These are phyloP conservation scores for Hygrophoropsis aurantiaca DNA, from an alignment of 768 basidiomycete genomes.

Conservation along the genomic window DNA sequence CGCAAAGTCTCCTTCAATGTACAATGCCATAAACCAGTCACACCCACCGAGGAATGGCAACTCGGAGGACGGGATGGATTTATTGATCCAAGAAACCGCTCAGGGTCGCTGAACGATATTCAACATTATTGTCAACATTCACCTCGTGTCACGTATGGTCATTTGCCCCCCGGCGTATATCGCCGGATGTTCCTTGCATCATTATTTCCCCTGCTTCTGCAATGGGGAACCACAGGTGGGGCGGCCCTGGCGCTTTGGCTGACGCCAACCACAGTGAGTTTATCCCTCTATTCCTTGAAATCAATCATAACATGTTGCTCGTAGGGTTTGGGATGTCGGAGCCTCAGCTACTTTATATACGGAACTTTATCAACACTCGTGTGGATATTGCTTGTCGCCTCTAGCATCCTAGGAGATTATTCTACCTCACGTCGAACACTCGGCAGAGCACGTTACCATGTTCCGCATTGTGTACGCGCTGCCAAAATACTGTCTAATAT, in stretches of 20 bases:
- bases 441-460: background rate
- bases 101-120: conserved; percentile 17
- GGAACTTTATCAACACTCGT: conserved; percentile 25
- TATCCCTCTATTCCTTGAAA: background rate
- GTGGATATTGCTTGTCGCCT: conserved; percentile 29
- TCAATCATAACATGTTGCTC: background rate
- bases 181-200: conserved; percentile 21
- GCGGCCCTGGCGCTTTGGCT: conserved; percentile 21
- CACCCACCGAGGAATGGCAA: conserved; percentile 7
- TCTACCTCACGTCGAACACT: too few species aligned
- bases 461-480: background rate
- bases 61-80: background rate
- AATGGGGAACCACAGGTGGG: conserved; percentile 27
- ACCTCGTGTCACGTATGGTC: conserved; percentile 1
- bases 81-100: conserved; percentile 13
- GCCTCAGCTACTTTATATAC: conserved; percentile 29
- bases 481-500: conserved; percentile 9
- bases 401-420: conserved; percentile 26
- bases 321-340: conserved; percentile 35
- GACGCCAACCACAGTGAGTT: conserved; percentile 22
- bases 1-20: conserved; percentile 10
- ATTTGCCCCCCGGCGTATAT: conserved; percentile 17
- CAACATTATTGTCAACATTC: conserved; percentile 18
- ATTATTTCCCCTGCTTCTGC: conserved; percentile 16
- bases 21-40: conserved; percentile 7